Evolutionary conservation across 805 yeast species (phyloP).

Genomic region (Torulaspora franciscae): DNA sequence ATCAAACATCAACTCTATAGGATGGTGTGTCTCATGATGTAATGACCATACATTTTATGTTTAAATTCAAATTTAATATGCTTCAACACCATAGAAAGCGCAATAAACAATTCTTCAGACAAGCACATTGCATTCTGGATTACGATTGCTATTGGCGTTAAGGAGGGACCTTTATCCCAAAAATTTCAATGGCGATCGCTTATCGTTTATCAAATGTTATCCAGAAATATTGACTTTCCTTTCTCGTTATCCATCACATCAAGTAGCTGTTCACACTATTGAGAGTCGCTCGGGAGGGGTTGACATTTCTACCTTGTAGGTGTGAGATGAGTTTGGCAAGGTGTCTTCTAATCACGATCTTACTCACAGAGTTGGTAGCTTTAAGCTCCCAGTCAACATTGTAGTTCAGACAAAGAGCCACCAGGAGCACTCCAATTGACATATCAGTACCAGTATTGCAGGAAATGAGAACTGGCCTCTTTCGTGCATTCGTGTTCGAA

Average conservation of each 20-base stretch:
- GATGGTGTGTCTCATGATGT: too few relatives aligned
- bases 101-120: too few relatives aligned
- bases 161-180: too few relatives aligned
- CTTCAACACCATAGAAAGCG: too few relatives aligned
- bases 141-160: too few relatives aligned
- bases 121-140: too few relatives aligned
- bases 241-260: constrained; percentile 36
- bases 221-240: too few relatives aligned
- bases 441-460: constrained; percentile 67
- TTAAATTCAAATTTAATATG: too few relatives aligned
- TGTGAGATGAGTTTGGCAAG: constrained; percentile 46
- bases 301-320: constrained; percentile 43
- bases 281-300: constrained; percentile 74
- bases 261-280: constrained; percentile 61
- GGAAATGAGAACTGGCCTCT: constrained; percentile 40
- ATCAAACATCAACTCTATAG: too few relatives aligned
- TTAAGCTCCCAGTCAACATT: constrained; percentile 39
- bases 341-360: constrained; percentile 52
- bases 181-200: too few relatives aligned
- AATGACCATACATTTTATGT: too few relatives aligned
- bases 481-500: neutral
- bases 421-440: constrained; percentile 55
- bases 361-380: constrained; percentile 34
- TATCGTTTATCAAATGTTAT: too few relatives aligned
- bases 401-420: constrained; percentile 46